Percentiles rank a stretch among this genome's conserved stretches.
These are phyloP conservation scores for Wallacemonas rigidus DNA, from an alignment of 208 protist species.

Conservation along the genomic window DNA sequence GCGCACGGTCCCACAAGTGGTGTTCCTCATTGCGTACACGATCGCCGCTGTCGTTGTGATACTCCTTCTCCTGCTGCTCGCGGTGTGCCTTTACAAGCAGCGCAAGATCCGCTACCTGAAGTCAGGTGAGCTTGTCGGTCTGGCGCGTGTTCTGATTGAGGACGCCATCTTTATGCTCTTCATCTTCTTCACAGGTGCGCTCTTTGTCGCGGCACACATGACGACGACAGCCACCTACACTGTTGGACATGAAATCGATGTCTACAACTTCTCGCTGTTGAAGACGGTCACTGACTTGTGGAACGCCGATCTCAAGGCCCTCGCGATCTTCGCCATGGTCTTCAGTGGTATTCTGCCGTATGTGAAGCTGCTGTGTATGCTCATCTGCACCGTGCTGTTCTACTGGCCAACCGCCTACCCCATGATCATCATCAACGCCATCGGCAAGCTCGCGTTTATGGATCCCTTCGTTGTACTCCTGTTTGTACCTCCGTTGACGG, in stretches of 20 bases:
- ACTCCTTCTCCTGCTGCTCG: not conserved
- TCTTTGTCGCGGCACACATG: constrained; percentile 22
- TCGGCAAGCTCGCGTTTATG: constrained; percentile 91
- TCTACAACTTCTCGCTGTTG: constrained; percentile 64
- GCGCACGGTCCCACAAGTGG: constrained; percentile 7
- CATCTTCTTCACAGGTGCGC: constrained; percentile 9
- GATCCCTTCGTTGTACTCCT: constrained; percentile 80
- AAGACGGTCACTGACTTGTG: constrained; percentile 78
- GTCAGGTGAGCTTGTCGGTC: constrained; percentile 7
- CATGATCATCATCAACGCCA: constrained; percentile 63
- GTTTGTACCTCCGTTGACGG: constrained; percentile 52
- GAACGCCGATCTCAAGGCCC: constrained; percentile 57
- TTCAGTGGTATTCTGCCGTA: constrained; percentile 88
- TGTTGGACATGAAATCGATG: constrained; percentile 13
- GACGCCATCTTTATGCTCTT: constrained; percentile 8
- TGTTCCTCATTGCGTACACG: constrained; percentile 16
- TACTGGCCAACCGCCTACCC: constrained; percentile 30
- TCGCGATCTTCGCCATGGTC: constrained; percentile 73
- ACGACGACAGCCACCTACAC: constrained; percentile 16
- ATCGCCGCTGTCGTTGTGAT: constrained; percentile 12
- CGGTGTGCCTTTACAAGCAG: constrained; percentile 1
- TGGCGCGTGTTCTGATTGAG: constrained; percentile 10
- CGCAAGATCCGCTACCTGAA: constrained; percentile 13
- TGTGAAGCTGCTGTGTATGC: constrained; percentile 37
- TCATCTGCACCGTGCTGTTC: constrained; percentile 43